Base-by-base conservation (phyloP, 345 rosid genomes). In the Angophora floribunda region DNA sequence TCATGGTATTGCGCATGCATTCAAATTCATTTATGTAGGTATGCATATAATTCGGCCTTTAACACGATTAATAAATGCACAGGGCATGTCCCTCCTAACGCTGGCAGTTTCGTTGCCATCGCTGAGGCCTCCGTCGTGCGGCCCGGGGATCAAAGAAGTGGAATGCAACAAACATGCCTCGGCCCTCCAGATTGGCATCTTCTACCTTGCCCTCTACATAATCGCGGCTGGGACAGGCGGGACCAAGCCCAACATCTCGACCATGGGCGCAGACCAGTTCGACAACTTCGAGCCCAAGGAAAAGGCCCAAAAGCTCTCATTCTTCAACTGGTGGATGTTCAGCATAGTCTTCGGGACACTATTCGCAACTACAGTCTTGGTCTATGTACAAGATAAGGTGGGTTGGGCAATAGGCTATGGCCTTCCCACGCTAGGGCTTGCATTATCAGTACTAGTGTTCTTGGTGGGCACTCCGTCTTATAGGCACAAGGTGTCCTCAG, bases 321-420 rank as follows among this genome's bases (percentile, higher is more conserved):
- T 94, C 92, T 95, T 95, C 82, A 94, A 95, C 86, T 93, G 97
- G 96, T 94, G 97, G 96, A 89, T 94, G 93, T 92, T 93, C 61
- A 92, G 93, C 92, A 91, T 94, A 61, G 94, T 94, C 92, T 91
- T 94, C 17, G 96, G 96, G 24, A 89, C 94, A 36, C 93, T 94
- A 24, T 92, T 95, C 90, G 91, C 95, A 7, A 94, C 90, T 88
- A 94, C 93, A n/a, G 87, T 94, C 89, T 82, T 95, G 87, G 85
- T 94, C 63, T 94, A 94, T 87, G 85, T 94, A 26, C 96, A 94
- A 86, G 95, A 94, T 70, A 89, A 87, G 12, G 93, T 92, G 5
- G 94, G 94, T 6, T 95, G 91, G 91, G 15, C 85, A 28, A 63
- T 92, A 55, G 95, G 96, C 13, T 95, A 94, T 80, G 94, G 89